phyloP scores from a whole-genome alignment of 2,329 filamentous ascomycete species.

The Sphaceloma murrayae region DNA sequence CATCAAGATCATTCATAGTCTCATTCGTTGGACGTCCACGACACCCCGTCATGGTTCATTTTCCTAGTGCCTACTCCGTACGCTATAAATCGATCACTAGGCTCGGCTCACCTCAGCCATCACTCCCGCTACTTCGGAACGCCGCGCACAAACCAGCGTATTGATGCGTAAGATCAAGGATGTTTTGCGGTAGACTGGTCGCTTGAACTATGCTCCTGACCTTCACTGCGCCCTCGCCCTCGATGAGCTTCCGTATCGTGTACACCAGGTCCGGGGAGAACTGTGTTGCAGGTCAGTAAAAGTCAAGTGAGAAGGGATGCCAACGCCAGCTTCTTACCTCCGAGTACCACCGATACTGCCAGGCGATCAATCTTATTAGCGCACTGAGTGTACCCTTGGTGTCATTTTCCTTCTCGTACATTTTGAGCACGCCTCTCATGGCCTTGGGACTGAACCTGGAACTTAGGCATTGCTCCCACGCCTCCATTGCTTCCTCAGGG shows the following conservation, averaged over 20 bases:
- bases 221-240: constrained; percentile 95
- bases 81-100: too few relatives aligned
- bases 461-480: constrained; percentile 77
- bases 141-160: constrained; percentile 91
- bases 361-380: constrained; percentile 86
- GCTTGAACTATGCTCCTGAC: constrained; percentile 95
- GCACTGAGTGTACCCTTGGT: constrained; percentile 72
- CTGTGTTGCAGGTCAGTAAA: constrained; percentile 31
- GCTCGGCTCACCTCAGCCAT: too few relatives aligned
- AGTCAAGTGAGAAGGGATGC: not conserved
- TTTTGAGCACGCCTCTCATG: constrained; percentile 70
- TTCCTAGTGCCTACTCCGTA: too few relatives aligned
- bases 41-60: too few relatives aligned
- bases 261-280: constrained; percentile 88
- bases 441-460: constrained; percentile 91
- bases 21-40: too few relatives aligned
- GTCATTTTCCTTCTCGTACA: constrained; percentile 68
- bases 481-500: constrained; percentile 81
- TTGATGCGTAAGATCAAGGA: constrained; percentile 89
- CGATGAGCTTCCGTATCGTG: constrained; percentile 83
- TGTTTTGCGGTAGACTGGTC: constrained; percentile 83
- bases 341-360: constrained; percentile 99
- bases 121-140: constrained; percentile 88
- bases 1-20: too few relatives aligned
- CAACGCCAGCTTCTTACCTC: constrained; percentile 48